Percentiles rank a stretch among this genome's conserved stretches.
Conservation (phyloP, 139 green algal genomes). For the Nannochloris sp. region DNA sequence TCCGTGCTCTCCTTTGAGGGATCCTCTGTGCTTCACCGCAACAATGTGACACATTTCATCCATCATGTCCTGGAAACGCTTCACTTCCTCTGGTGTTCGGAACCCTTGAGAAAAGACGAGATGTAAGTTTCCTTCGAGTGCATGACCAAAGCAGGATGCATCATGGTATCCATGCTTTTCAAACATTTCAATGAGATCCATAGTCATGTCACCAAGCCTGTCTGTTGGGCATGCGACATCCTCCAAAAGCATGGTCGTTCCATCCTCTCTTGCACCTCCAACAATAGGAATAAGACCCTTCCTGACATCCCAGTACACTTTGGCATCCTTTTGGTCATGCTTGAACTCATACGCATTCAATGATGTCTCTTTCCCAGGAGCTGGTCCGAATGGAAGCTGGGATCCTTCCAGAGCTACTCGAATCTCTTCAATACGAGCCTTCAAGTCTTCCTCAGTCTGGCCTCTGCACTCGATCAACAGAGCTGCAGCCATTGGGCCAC, state of each 20-base stretch:
- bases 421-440: slow-evolving; percentile 52
- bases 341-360: slow-evolving; percentile 77
- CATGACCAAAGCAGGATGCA: slow-evolving; percentile 92
- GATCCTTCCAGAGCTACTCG: slow-evolving; percentile 29
- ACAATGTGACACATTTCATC: slow-evolving; percentile 97
- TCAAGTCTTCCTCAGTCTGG: slow-evolving; percentile 42
- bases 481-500: slow-evolving; percentile 64
- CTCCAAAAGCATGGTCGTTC: slow-evolving; percentile 94
- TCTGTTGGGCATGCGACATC: slow-evolving; percentile 94
- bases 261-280: slow-evolving; percentile 74
- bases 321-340: slow-evolving; percentile 68
- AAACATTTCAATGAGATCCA: slow-evolving; percentile 93
- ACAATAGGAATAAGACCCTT: slow-evolving; percentile 97
- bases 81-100: slow-evolving; percentile 83
- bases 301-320: slow-evolving; percentile 89
- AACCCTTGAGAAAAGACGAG: slow-evolving; percentile 91
- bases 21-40: slow-evolving; percentile 86
- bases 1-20: slow-evolving; percentile 89
- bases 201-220: slow-evolving; percentile 85
- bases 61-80: slow-evolving; percentile 93
- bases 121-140: slow-evolving; percentile 96
- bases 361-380: slow-evolving; percentile 26
- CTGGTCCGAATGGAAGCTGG: slow-evolving; percentile 59
- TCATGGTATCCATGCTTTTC: slow-evolving; percentile 78
- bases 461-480: slow-evolving; percentile 94